phyloP scores from a whole-genome alignment of 345 rosid species.

The Streptanthus diversifolius region DNA sequence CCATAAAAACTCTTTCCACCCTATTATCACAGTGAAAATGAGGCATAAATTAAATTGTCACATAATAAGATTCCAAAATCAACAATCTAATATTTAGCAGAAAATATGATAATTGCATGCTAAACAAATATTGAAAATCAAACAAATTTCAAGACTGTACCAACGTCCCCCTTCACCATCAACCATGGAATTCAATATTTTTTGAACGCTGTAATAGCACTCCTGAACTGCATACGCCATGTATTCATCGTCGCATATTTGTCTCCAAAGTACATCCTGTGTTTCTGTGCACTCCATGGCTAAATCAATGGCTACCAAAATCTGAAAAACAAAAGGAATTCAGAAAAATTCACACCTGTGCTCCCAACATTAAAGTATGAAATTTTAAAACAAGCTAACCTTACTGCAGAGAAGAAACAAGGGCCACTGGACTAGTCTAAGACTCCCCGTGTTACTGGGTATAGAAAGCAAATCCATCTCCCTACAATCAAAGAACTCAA shows the following conservation, averaged over 20 bases:
- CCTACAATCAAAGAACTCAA: slow-evolving; percentile 37
- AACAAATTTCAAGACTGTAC: slow-evolving; percentile 42
- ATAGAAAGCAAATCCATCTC: slow-evolving; percentile 93
- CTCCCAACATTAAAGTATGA: not conserved
- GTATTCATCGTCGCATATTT: slow-evolving; percentile 87
- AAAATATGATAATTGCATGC: slow-evolving; percentile 13
- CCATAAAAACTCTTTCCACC: slow-evolving; percentile 89
- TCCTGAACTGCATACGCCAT: slow-evolving; percentile 97
- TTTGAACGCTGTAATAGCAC: slow-evolving; percentile 86
- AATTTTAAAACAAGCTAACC: slow-evolving; percentile 44
- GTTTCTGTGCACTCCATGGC: slow-evolving; percentile 89
- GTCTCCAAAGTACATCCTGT: slow-evolving; percentile 72
- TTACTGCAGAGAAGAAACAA: slow-evolving; percentile 97
- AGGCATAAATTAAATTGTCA: slow-evolving; percentile 6
- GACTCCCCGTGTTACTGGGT: slow-evolving; percentile 93
- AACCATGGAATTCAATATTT: slow-evolving; percentile 71
- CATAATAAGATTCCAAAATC: slow-evolving; percentile 10
- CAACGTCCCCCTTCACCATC: slow-evolving; percentile 95
- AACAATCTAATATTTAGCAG: slow-evolving; percentile 4
- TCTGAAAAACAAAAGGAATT: slow-evolving; percentile 47
- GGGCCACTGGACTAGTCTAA: slow-evolving; percentile 96
- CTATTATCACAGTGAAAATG: slow-evolving; percentile 38
- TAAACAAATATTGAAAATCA: slow-evolving; percentile 1
- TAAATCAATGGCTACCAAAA: slow-evolving; percentile 87
- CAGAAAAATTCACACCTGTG: not conserved